Conservation (phyloP, 202 grass and related monocot genomes). For the Elaeis oleifera region DNA sequence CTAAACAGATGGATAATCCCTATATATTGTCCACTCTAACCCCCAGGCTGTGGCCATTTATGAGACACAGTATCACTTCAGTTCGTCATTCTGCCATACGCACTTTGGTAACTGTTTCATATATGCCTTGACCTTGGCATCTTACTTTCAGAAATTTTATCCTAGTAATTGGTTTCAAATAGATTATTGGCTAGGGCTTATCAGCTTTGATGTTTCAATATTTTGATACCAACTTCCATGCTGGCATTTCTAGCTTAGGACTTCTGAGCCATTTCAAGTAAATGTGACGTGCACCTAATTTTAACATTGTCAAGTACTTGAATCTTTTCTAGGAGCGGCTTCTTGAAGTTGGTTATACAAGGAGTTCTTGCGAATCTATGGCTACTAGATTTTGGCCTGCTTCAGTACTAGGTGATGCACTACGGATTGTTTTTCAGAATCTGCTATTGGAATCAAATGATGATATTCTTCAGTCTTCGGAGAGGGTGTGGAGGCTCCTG, state of each 20-base stretch:
- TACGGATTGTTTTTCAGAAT: constrained; percentile 94
- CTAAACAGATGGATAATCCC: constrained; percentile 52
- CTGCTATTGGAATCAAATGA: constrained; percentile 96
- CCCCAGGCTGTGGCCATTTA: constrained; percentile 88
- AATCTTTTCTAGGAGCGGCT: constrained; percentile 65
- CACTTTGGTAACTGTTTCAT: constrained; percentile 56
- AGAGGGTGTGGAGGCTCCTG: constrained; percentile 89
- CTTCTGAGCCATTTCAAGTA: too few species aligned
- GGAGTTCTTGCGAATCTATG: constrained; percentile 39
- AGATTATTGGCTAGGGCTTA: too few species aligned
- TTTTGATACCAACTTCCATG: too few species aligned
- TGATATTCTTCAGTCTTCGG: constrained; percentile 87
- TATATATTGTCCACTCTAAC: constrained; percentile 74
- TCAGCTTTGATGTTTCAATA: too few species aligned
- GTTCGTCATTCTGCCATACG: constrained; percentile 84
- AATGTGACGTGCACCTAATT: too few species aligned
- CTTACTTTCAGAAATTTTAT: too few species aligned
- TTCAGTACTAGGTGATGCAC: constrained; percentile 80
- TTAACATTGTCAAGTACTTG: not conserved
- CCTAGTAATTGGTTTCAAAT: too few species aligned
- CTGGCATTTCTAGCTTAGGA: too few species aligned
- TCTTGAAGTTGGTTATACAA: constrained; percentile 78
- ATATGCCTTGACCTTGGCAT: too few species aligned
- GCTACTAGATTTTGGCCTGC: constrained; percentile 57
- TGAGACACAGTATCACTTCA: constrained; percentile 95